Base-by-base conservation (phyloP, 2,329 filamentous ascomycete genomes). In the Byssochlamys sp. region DNA sequence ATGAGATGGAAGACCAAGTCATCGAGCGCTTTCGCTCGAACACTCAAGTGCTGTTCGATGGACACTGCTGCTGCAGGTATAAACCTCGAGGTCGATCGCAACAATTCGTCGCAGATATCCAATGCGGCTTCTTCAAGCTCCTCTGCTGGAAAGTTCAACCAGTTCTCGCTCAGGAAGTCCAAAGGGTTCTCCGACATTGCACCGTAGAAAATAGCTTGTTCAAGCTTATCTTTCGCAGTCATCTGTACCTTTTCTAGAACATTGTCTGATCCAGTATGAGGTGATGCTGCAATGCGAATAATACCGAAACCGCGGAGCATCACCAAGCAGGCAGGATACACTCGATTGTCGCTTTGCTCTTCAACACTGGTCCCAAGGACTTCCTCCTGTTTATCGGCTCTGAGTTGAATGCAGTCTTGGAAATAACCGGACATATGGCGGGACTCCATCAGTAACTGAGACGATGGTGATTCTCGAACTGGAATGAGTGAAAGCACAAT, bases 121-220 rank as follows among this genome's bases (percentile, higher is more conserved):
- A 94, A 71, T 1, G 91, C 90, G 7, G 94, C 94, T 59, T 81
- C 75, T 59, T 89, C 86, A 27, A 95, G 81, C 74, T 96, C 89
- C 26, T 83, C 77, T 19, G 81, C 74, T 0, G 84, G 78, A 62
- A 94, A 95, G 3, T 81, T 79, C 52, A 86, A 77, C 56, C 85
- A 84, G 45, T 83, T 79, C 61, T 84, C 83, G 50, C 85, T 82
- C 50, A 87, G 83, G 65, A 99, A 90, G 60, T 91, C 85, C n/a
- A 99, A 75, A n/a, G 92, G 88, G 65, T 91, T 97, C 66, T 89
- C 85, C 60, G 86, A 81, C 68, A 89, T 85, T 53, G 84, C 84
- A 1, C 91, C 91, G 69, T 90, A 97, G 74, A 96, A 97, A 1
- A 97, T 88, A 2, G 91, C 91, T 74, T 99, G 91, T 68, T 96